Evolutionary conservation across 169 alveolate genomes (phyloP).

Genomic region (Miamiensis avidus): DNA sequence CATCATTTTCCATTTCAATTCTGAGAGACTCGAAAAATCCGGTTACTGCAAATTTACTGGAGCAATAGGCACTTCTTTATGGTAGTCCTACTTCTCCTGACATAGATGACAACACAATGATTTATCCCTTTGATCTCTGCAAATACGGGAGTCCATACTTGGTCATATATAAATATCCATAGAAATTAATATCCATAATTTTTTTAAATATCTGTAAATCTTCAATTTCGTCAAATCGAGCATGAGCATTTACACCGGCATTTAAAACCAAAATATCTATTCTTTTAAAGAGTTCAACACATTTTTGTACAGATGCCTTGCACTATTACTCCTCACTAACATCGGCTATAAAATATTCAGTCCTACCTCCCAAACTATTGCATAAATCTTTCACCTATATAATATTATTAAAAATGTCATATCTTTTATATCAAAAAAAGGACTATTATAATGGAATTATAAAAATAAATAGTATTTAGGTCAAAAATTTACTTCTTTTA

Average conservation of each 20-base stretch:
- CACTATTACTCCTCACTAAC: conserved; percentile 57
- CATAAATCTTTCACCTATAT: conserved; percentile 45
- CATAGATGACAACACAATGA: conserved; percentile 63
- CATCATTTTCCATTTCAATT: conserved; percentile 51
- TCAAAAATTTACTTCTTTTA: conserved; percentile 28
- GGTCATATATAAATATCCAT: conserved; percentile 69
- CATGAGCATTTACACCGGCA: conserved; percentile 76
- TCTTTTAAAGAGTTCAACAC: conserved; percentile 41
- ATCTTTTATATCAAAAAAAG: no score
- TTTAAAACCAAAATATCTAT: conserved; percentile 63
- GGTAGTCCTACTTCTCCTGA: conserved; percentile 79
- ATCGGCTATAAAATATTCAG: conserved; percentile 37
- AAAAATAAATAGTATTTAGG: no score
- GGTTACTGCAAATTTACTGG: conserved; percentile 72
- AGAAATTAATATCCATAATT: conserved; percentile 63
- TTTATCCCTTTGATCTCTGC: conserved; percentile 55
- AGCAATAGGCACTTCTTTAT: conserved; percentile 66
- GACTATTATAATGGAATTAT: no score
- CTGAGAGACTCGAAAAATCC: conserved; percentile 72
- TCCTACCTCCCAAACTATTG: conserved; percentile 37
- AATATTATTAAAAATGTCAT: neutral
- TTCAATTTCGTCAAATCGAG: conserved; percentile 54
- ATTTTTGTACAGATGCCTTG: conserved; percentile 46
- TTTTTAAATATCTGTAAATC: conserved; percentile 43
- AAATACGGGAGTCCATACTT: conserved; percentile 55